Evolutionary conservation across 2,329 filamentous ascomycete species (phyloP), one percentile per base, ranked within the genome.

Genomic region (Phoma sp.): DNA sequence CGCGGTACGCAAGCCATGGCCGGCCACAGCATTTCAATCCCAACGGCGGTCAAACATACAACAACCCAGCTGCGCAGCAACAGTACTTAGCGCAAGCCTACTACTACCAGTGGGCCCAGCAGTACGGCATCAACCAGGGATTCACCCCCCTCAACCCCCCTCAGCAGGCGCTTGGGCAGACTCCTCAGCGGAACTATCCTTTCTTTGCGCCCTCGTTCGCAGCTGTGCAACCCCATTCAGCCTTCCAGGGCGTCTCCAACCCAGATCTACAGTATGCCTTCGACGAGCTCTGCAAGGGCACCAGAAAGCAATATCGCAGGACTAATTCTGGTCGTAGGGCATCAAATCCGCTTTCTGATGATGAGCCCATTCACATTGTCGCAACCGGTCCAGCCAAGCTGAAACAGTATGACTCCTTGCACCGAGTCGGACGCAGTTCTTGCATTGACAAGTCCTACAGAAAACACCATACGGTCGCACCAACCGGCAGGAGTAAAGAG

Each of bases 401-500:
- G 37, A 47, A 47, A 51, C 60, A 62, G 65, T 67, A 67, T 57
- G 57, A 43, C 47, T 51, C 40, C 52, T 58, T 59, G 37, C 57
- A 57, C 32, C 42, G 50, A 27, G 44, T 60, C 38, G 36, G 43
- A 37, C 41, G 30, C 10, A 46, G 32, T 41, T 53, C 56, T 10
- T 54, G 59, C 45, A 59, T 65, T 70, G 58, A 71, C 62, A 69
- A 68, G 36, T 11, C 30, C 9, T 36, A 46, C 27, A 70, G 68
- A 44, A 37, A 41, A 18, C 35, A 52, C 2, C 30, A 57, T 32
- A 37, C 51, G 1, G 23, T 48, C 3, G 52, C 56, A 18, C 40
- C 35, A 8, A 51, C 39, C 11, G 62, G 62, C 24, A 65, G 60
- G 40, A 58, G 61, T 23, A 62, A 47, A 23, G 59, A 68, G 5